phyloP scores from a whole-genome alignment of 2,329 filamentous ascomycete genomes.

The Lachnellula cervina region DNA sequence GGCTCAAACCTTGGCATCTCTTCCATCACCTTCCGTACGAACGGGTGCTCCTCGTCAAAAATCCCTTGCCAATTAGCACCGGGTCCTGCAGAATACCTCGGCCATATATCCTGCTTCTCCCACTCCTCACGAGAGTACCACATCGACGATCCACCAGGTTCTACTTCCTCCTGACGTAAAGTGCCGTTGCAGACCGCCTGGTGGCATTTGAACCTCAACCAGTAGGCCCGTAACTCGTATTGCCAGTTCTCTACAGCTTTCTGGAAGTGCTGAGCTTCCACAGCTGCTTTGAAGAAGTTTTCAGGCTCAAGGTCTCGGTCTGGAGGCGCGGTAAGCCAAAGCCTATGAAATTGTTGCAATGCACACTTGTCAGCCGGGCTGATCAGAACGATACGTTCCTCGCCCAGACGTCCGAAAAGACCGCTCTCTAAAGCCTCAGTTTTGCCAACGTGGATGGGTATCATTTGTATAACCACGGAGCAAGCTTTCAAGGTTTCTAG shows the following conservation, averaged over 20 bases:
- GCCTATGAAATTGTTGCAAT: background rate
- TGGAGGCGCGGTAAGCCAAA: background rate
- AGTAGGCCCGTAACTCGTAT: background rate
- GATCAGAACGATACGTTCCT: background rate
- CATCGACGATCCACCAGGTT: background rate
- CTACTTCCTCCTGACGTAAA: background rate
- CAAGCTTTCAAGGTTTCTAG: background rate
- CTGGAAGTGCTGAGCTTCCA: background rate
- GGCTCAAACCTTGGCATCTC: background rate
- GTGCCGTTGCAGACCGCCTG: background rate
- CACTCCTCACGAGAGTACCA: background rate
- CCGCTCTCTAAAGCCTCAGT: background rate
- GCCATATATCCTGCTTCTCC: background rate
- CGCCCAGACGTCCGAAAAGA: background rate
- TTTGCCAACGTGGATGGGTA: background rate
- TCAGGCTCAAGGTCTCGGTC: background rate
- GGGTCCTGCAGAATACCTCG: background rate
- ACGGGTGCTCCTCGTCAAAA: background rate
- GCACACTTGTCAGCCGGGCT: background rate
- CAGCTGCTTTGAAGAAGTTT: background rate
- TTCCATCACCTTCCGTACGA: background rate
- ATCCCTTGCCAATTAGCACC: background rate
- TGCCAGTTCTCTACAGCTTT: background rate
- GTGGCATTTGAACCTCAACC: background rate
- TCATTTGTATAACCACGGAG: background rate